Percentiles rank a stretch among this genome's conserved stretches.
Conservation (phyloP, 78 protist genomes). For the Speleostelium caveatum region DNA sequence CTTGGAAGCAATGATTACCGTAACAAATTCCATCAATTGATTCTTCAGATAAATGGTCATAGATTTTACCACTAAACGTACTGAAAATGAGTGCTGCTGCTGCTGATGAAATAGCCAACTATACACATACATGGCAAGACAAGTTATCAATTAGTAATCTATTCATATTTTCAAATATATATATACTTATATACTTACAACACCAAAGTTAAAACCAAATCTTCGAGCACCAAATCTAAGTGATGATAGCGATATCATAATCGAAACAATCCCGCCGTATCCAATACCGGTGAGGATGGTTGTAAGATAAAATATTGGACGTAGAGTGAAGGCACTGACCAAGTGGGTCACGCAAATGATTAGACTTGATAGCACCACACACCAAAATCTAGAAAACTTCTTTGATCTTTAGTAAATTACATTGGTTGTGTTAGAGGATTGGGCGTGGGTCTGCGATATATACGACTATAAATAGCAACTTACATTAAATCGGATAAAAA, state of each 20-base stretch:
- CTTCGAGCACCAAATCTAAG: slow-evolving; percentile 56
- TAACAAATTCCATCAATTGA: slow-evolving; percentile 1
- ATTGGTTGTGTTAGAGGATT: not conserved
- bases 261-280: slow-evolving; percentile 53
- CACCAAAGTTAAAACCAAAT: slow-evolving; percentile 75
- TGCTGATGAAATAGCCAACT: slow-evolving; percentile 62
- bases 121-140: not conserved
- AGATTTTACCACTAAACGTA: slow-evolving; percentile 15
- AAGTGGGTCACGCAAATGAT: no score
- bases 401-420: not conserved
- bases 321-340: no score
- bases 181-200: slow-evolving; percentile 11
- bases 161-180: not conserved
- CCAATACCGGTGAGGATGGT: slow-evolving; percentile 43
- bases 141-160: not conserved
- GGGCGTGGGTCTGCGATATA: not conserved
- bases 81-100: slow-evolving; percentile 31
- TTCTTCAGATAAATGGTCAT: slow-evolving; percentile 5
- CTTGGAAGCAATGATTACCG: slow-evolving; percentile 31
- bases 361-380: slow-evolving; percentile 9
- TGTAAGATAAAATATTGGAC: not conserved
- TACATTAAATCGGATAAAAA: slow-evolving; percentile 45
- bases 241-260: slow-evolving; percentile 32
- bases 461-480: not conserved
- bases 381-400: slow-evolving; percentile 53